Percentiles rank a stretch among this genome's conserved stretches.
Evolutionary conservation across 768 basidiomycete genomes (phyloP).

Genomic region (Panaeolus cyanescens): DNA sequence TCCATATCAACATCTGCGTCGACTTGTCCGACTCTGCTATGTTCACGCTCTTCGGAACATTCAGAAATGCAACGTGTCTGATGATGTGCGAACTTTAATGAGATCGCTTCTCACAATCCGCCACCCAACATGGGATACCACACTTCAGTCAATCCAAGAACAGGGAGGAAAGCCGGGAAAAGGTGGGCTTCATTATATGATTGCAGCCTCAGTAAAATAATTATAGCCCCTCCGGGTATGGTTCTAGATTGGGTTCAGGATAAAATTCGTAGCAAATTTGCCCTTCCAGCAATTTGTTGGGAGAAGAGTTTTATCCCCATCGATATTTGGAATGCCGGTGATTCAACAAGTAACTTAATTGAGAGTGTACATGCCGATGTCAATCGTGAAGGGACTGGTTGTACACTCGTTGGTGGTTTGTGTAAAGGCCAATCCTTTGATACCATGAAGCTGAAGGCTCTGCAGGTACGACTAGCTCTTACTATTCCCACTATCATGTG

Average conservation of each 20-base stretch:
- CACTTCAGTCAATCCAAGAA: conserved; percentile 12
- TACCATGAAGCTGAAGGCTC: too few relatives aligned
- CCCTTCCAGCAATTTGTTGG: conserved; percentile 29
- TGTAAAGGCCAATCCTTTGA: too few relatives aligned
- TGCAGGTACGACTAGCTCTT: too few relatives aligned
- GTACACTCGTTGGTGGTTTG: conserved; percentile 14
- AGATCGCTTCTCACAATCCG: conserved; percentile 21
- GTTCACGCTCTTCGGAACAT: conserved; percentile 25
- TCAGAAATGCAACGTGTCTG: conserved; percentile 9
- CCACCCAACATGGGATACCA: conserved; percentile 20
- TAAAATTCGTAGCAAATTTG: conserved; percentile 25
- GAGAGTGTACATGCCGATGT: conserved; percentile 26
- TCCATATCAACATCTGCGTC: conserved; percentile 24
- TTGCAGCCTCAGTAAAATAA: not conserved
- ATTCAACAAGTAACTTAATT: conserved; percentile 24
- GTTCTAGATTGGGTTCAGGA: conserved; percentile 25
- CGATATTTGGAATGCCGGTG: conserved; percentile 23
- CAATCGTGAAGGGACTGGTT: conserved; percentile 23
- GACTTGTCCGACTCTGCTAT: conserved; percentile 20
- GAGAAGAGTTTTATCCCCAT: conserved; percentile 24
- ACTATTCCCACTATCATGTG: too few relatives aligned
- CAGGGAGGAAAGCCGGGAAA: conserved; percentile 22
- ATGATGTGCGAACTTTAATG: conserved; percentile 21
- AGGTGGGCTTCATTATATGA: conserved; percentile 17
- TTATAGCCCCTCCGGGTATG: not conserved